Evolutionary conservation across 306 rosid species (phyloP), one percentile per base, ranked within the genome.

Genomic region (Calophaca sinica): DNA sequence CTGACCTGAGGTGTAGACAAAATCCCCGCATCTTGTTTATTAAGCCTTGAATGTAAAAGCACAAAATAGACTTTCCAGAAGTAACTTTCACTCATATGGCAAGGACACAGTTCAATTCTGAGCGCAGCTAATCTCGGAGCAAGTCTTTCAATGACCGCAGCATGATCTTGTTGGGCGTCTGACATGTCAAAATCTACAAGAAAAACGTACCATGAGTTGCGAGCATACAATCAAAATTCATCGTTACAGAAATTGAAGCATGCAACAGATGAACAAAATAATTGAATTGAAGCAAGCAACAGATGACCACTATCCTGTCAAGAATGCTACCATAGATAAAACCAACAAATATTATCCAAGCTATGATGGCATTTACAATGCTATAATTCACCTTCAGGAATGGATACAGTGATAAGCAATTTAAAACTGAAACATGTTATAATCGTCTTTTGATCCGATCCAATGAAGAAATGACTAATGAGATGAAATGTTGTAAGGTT

Each of bases 61-160:
- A 94, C 98, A 36, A 94, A 94, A 77, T 94, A 94, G 35, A 94
- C 98, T 83, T 91, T 90, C 98, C 98, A 94, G 84, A 94, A 94
- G 89, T 89, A 94, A 76, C 91, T 83, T 77, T 90, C 86, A 44
- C 92, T 94, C 99, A 94, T 92, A 86, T 88, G 97, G 82, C 92
- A 92, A 66, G 99, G 97, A 66, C 96, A 94, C 8, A 94, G 89
- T 80, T 94, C 99, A 72, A 88, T 80, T 80, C 99, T 90, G 85
- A 94, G 93, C 33, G 99, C 99, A 80, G 90, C 93, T 78, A 94
- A 85, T 81, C 98, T 92, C 6, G 96, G 99, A 63, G 89, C 88
- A 73, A 90, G 81, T 76, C 82, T 88, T 68, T 94, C 96, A 86
- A 94, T 76, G 15, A 80, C 88, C 71, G 79, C 31, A 2, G 88